A percentile compares a stretch with the other conserved stretches of the same genome.
phyloP scores from a whole-genome alignment of 2,329 filamentous ascomycete genomes.

The Orbilia ellipsospora region DNA sequence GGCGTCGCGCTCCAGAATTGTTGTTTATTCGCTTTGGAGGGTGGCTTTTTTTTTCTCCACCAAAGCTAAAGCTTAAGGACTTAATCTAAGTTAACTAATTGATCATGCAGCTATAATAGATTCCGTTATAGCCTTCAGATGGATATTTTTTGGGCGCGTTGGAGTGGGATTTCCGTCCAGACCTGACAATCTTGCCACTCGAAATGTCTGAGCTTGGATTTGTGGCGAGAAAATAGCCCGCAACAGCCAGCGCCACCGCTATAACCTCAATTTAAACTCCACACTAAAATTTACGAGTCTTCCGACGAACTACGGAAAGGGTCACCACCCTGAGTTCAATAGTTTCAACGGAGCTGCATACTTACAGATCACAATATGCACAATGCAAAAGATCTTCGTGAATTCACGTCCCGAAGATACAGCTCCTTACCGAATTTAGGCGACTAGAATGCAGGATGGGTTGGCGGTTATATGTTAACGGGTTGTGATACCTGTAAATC shows the following conservation, averaged over 20 bases:
- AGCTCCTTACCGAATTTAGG: conserved; percentile 10
- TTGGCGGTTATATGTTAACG: conserved; percentile 2
- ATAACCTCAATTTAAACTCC: conserved; percentile 18
- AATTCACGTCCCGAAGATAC: not conserved
- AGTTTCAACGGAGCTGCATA: conserved; percentile 11
- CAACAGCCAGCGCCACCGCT: conserved; percentile 15
- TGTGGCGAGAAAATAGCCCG: conserved; percentile 14
- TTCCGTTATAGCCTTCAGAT: no score
- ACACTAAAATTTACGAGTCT: not conserved
- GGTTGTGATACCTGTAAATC: conserved; percentile 4
- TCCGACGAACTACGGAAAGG: conserved; percentile 8
- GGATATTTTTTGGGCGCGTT: no score
- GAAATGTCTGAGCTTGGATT: conserved; percentile 6
- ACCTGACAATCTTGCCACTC: conserved; percentile 13
- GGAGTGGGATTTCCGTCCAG: not conserved
- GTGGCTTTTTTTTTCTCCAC: no score
- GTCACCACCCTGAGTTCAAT: not conserved
- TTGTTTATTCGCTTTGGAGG: conserved; percentile 3
- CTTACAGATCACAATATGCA: not conserved
- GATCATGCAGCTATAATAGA: no score
- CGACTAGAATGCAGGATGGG: not conserved
- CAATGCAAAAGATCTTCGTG: not conserved
- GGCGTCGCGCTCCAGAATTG: not conserved
- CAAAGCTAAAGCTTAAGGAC: no score
- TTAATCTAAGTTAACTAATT: no score